A percentile compares a stretch with the other conserved stretches of the same genome.
Evolutionary conservation across 768 basidiomycete species (phyloP).

Genomic region (Bullera alba): DNA sequence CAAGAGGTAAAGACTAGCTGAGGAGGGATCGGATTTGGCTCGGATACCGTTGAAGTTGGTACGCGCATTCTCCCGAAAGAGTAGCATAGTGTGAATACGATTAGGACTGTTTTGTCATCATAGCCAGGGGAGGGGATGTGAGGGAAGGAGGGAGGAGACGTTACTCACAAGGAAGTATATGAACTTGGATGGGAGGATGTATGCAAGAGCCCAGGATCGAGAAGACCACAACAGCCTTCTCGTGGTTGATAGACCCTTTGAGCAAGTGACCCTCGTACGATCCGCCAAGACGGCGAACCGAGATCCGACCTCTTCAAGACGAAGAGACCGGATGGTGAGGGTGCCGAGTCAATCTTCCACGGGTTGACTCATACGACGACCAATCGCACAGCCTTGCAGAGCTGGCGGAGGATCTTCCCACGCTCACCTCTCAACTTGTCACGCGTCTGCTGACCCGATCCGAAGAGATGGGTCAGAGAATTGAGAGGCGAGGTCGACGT

Average conservation of each 20-base stretch:
- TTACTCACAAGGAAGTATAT: neutral
- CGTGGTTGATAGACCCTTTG: no score
- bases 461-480: neutral
- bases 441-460: neutral
- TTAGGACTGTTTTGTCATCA: constrained; percentile 41
- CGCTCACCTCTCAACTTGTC: constrained; percentile 7
- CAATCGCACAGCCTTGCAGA: constrained; percentile 38
- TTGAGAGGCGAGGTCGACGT: neutral
- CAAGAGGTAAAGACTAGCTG: neutral
- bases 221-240: neutral
- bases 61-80: constrained; percentile 33
- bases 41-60: constrained; percentile 43
- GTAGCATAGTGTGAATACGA: constrained; percentile 46
- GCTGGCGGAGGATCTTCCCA: constrained; percentile 34
- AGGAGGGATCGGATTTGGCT: constrained; percentile 14
- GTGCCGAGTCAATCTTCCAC: constrained; percentile 30
- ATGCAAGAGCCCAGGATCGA: neutral
- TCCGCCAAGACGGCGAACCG: constrained; percentile 14
- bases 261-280: constrained; percentile 10
- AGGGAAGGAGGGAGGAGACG: neutral
- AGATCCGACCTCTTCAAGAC: constrained; percentile 3
- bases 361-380: constrained; percentile 45
- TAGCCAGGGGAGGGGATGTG: constrained; percentile 7
- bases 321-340: neutral
- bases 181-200: neutral